These are phyloP conservation scores for Amoebophrya sp. DNA, from an alignment of 169 alveolate genomes.

Conservation along the genomic window DNA sequence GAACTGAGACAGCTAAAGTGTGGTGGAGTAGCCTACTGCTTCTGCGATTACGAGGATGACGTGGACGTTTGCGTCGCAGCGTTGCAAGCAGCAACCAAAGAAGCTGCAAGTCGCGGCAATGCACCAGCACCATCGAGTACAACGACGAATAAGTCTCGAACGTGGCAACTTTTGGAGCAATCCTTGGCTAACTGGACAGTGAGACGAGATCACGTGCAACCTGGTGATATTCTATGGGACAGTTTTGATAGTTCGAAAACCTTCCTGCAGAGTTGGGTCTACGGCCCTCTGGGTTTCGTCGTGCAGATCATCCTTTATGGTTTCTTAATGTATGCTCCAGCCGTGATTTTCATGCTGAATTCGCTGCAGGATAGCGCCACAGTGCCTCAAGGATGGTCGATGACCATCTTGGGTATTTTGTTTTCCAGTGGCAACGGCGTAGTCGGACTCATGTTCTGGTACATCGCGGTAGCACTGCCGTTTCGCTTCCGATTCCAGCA, in stretches of 20 bases:
- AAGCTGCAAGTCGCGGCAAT: too few relatives aligned
- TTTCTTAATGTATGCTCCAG: not conserved
- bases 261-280: not conserved
- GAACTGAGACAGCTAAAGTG: not conserved
- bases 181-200: too few relatives aligned
- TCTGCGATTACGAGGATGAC: not conserved
- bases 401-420: not conserved
- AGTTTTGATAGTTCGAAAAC: not conserved
- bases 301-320: not conserved
- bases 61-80: not conserved
- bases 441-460: not conserved
- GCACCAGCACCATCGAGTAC: too few relatives aligned
- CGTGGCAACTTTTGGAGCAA: too few relatives aligned
- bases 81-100: not conserved
- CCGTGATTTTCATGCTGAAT: not conserved
- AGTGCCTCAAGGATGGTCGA: not conserved
- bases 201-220: not conserved
- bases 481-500: not conserved
- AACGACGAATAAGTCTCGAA: too few relatives aligned
- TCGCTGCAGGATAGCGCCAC: not conserved
- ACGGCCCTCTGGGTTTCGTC: not conserved
- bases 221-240: not conserved
- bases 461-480: conserved; percentile 3
- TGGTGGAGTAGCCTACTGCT: not conserved
- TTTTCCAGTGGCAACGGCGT: conserved; percentile 14